These are phyloP conservation scores for Globisporangium spinosum DNA, from an alignment of 352 stramenopile species.

Conservation along the genomic window DNA sequence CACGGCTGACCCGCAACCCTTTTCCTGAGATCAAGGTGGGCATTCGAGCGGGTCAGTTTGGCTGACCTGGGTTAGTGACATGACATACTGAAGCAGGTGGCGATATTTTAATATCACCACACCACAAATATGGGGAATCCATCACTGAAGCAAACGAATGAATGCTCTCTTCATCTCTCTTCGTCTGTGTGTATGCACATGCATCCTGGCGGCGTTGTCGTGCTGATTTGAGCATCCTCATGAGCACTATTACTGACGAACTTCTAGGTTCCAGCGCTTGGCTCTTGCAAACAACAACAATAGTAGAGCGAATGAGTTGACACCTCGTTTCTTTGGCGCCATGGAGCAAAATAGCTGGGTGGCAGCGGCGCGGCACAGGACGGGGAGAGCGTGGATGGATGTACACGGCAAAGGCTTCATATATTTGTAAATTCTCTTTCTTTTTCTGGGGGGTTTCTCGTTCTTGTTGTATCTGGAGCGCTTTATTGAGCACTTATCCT, in stretches of 20 bases:
- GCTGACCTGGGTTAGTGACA: not conserved
- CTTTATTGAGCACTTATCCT: constrained; percentile 12
- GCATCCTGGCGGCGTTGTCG: not conserved
- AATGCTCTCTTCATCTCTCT: not conserved
- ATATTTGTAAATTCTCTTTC: constrained; percentile 10
- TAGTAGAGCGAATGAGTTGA: not conserved
- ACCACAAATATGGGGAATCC: not conserved
- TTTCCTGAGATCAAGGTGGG: not conserved
- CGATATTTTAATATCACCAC: not conserved
- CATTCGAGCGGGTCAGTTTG: constrained; percentile 6
- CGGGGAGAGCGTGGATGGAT: not conserved
- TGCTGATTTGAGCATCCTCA: not conserved
- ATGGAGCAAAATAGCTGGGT: too few species aligned
- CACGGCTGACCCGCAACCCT: not conserved
- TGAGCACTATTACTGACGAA: not conserved
- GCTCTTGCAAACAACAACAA: not conserved
- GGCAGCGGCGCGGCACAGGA: not conserved
- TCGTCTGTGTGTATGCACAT: not conserved
- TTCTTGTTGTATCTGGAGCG: constrained; percentile 13
- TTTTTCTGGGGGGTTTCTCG: not conserved
- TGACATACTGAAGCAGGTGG: not conserved
- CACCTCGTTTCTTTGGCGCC: constrained; percentile 1
- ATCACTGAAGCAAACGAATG: not conserved
- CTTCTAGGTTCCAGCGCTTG: not conserved
- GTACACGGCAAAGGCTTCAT: constrained; percentile 16